Evolutionary conservation across 305 asterid species (phyloP).

Genomic region (Fraxinus baroniana): DNA sequence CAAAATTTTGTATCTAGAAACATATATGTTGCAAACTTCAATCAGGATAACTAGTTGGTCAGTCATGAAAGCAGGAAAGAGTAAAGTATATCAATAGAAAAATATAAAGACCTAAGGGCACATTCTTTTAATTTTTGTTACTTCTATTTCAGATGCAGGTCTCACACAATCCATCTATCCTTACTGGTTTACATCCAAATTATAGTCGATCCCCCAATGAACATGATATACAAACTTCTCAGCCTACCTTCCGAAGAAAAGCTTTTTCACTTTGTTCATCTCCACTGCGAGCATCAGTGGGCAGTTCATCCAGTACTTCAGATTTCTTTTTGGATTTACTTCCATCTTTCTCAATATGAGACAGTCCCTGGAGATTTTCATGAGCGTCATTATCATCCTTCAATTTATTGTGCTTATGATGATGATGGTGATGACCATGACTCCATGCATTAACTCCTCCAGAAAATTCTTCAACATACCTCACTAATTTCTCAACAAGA

Average conservation of each 20-base stretch:
- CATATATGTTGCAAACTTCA: background rate
- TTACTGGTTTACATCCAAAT: background rate
- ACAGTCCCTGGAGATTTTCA: constrained; percentile 40
- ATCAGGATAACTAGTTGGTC: background rate
- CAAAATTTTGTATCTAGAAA: background rate
- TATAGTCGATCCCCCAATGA: background rate
- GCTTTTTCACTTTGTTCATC: constrained; percentile 36
- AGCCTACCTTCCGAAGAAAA: constrained; percentile 69
- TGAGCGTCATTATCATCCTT: constrained; percentile 48
- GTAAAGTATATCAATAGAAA: background rate
- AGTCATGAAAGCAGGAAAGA: background rate
- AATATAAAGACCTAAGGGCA: background rate
- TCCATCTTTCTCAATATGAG: constrained; percentile 39
- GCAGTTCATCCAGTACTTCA: constrained; percentile 30
- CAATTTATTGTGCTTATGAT: constrained; percentile 48
- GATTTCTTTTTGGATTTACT: constrained; percentile 26
- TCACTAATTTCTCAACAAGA: constrained; percentile 89
- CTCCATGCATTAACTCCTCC: constrained; percentile 54
- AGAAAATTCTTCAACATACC: constrained; percentile 81
- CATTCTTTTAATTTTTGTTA: background rate
- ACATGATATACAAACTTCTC: constrained; percentile 23
- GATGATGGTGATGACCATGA: constrained; percentile 79
- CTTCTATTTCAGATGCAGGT: background rate
- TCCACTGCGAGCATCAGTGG: constrained; percentile 33
- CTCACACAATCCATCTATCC: background rate